Evolutionary conservation across 306 rosid genomes (phyloP), one percentile per base, ranked within the genome.

Genomic region (Sicyos baderoa): DNA sequence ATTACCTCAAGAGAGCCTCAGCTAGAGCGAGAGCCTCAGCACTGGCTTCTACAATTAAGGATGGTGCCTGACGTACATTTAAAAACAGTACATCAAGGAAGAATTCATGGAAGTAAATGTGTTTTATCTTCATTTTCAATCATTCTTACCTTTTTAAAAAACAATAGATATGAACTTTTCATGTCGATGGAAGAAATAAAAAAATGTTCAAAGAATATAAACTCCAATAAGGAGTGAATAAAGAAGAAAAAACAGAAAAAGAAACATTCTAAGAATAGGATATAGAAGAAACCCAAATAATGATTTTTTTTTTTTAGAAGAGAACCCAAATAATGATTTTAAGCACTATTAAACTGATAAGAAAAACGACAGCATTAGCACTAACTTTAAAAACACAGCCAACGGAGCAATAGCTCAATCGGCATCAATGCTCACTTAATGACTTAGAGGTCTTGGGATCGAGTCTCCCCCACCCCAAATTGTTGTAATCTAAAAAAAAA

Each of bases 1-100:
- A 71, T 82, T 77, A 91, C 97, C 97, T 91, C 83, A 92, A 74
- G 79, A 92, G 96, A 42, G 89, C 88, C 72, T 92, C 95, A 22
- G 89, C 81, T 76, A 89, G 72, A 51, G 93, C 84, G 67, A 89
- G 86, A 77, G 95, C 86, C 76, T 92, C 97, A 35, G 92, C 80
- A 78, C 86, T 87, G 59, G 89, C 96, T 75, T 92, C 96, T 66
- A 92, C 92, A 77, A 92, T 86, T 67, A 87, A 75, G 75, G 87
- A 86, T 8, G 97, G 97, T 72, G 95, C 97, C 97, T 92, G 74
- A 61, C 65, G 75, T 71, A 61, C 50, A 79, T 84, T 50, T 65
- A 66, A 82, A 73, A 45, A 74, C 68, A 59, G 23, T 64, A 53
- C 44, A 54, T 12, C 19, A 25, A 29, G 23, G 6, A 73, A 73